Conservation (phyloP, 306 rosid species). For the Rosa lucieae region DNA sequence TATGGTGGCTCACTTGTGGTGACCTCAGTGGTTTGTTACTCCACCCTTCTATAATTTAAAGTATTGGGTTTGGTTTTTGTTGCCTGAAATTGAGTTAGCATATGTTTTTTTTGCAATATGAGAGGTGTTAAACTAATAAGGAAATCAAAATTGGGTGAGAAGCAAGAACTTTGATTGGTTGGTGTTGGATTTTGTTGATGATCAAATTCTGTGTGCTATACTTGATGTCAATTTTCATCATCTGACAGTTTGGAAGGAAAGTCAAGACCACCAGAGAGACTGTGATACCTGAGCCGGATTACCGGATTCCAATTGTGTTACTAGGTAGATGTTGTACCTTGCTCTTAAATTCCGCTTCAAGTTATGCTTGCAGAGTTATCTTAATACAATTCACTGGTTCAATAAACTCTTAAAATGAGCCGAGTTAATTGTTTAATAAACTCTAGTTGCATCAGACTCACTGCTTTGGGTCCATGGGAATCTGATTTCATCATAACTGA, state of each 20-base stretch:
- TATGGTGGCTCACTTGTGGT: slow-evolving; percentile 56
- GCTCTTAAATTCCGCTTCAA: not conserved
- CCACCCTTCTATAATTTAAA: slow-evolving; percentile 30
- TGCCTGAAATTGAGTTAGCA: slow-evolving; percentile 1
- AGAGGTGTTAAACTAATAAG: not conserved
- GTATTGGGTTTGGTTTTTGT: slow-evolving; percentile 8
- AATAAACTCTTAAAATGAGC: not conserved
- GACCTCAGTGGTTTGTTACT: slow-evolving; percentile 59
- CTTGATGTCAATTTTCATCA: slow-evolving; percentile 20
- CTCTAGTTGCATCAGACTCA: not conserved
- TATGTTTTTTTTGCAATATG: not conserved
- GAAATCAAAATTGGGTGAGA: not conserved
- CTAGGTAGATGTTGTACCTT: slow-evolving; percentile 55
- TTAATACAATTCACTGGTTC: not conserved
- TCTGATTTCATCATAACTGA: not conserved
- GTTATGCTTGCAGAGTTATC: not conserved
- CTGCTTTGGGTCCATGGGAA: not conserved
- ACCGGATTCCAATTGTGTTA: slow-evolving; percentile 81
- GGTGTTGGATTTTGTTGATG: not conserved
- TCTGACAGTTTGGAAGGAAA: slow-evolving; percentile 72
- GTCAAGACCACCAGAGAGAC: slow-evolving; percentile 50
- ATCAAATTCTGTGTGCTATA: not conserved
- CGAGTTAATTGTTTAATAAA: not conserved
- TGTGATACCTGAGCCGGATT: slow-evolving; percentile 90
- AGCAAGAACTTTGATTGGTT: slow-evolving; percentile 1